phyloP scores from a whole-genome alignment of 371 early-diverging fungal genomes.

The Batkoa obscura region DNA sequence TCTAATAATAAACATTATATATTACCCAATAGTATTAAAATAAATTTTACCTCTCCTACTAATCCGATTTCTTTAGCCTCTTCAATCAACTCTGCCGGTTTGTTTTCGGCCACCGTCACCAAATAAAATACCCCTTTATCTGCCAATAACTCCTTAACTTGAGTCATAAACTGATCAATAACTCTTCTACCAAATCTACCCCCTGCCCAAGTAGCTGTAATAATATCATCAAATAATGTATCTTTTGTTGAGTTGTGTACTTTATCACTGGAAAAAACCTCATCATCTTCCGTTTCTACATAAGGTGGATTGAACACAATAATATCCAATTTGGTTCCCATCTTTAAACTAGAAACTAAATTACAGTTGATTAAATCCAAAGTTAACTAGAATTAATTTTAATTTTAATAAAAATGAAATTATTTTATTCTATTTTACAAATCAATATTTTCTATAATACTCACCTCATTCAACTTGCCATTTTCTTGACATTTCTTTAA shows the following conservation, averaged over 20 bases:
- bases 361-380: background rate
- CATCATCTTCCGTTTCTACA: slow-evolving; percentile 47
- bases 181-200: slow-evolving; percentile 83
- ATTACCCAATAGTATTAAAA: too few species aligned
- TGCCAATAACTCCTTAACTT: slow-evolving; percentile 43
- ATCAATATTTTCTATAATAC: too few species aligned
- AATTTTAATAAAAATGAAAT: background rate
- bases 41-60: slow-evolving; percentile 10
- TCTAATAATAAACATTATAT: too few species aligned
- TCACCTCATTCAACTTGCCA: slow-evolving; percentile 25
- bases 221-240: slow-evolving; percentile 9
- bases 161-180: slow-evolving; percentile 60
- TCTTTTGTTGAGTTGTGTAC: slow-evolving; percentile 8
- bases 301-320: slow-evolving; percentile 91
- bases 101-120: slow-evolving; percentile 75
- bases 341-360: background rate
- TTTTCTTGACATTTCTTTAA: slow-evolving; percentile 41
- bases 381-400: background rate
- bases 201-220: slow-evolving; percentile 87
- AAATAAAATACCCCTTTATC: slow-evolving; percentile 64
- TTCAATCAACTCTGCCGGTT: slow-evolving; percentile 57
- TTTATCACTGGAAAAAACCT: slow-evolving; percentile 34
- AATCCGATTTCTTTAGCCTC: slow-evolving; percentile 25
- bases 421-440: too few species aligned
- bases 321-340: slow-evolving; percentile 42